Evolutionary conservation across 345 rosid genomes (phyloP).

Genomic region (Cochlearia excelsa): DNA sequence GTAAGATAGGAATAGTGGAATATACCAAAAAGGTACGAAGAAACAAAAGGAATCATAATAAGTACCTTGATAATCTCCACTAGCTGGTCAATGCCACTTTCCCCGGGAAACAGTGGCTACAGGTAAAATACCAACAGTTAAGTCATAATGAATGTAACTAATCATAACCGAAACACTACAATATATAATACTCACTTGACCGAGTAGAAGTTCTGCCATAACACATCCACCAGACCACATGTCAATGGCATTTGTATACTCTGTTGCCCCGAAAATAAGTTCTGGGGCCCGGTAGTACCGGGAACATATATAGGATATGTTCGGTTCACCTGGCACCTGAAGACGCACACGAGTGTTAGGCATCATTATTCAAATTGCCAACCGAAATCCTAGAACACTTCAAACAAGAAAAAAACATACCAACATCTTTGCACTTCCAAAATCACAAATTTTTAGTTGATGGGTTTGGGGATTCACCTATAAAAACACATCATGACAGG

Average conservation of each 20-base stretch:
- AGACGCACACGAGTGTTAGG: conserved; percentile 23
- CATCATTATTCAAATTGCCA: conserved; percentile 12
- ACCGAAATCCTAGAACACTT: conserved; percentile 11
- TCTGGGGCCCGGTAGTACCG: conserved; percentile 98
- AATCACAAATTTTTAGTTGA: conserved; percentile 91
- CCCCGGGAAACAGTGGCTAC: conserved; percentile 97
- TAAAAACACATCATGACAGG: conserved; percentile 23
- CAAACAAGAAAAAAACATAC: conserved; percentile 42
- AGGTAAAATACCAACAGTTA: conserved; percentile 25
- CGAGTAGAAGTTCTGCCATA: conserved; percentile 91
- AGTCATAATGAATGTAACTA: background rate
- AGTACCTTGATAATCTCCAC: conserved; percentile 95
- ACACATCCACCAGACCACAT: conserved; percentile 99
- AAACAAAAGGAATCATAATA: conserved; percentile 1
- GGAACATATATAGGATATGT: conserved; percentile 95
- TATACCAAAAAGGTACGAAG: background rate
- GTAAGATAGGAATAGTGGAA: background rate
- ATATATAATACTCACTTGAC: conserved; percentile 59
- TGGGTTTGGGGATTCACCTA: conserved; percentile 92
- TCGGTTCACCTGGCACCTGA: conserved; percentile 96
- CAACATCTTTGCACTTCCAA: conserved; percentile 99
- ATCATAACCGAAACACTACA: background rate
- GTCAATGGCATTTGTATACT: conserved; percentile 92
- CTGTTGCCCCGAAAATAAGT: conserved; percentile 97
- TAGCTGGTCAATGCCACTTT: conserved; percentile 93